phyloP scores from a whole-genome alignment of 495 filamentous ascomycete genomes.

The Penicillium malachiteum region DNA sequence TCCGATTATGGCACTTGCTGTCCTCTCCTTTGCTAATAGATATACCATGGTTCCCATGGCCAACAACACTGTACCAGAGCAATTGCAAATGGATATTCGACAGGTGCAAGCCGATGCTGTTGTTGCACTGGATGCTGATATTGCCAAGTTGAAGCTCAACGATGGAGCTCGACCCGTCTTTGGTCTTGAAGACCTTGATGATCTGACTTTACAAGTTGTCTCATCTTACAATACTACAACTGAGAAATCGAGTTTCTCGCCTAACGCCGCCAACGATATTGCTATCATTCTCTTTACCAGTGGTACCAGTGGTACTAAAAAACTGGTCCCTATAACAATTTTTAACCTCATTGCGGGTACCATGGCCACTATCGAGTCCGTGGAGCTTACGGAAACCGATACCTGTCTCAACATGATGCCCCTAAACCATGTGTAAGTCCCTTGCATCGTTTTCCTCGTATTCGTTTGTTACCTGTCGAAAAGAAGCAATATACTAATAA shows the following conservation, averaged over 20 bases:
- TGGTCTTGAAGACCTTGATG: conserved; percentile 13
- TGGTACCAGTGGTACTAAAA: conserved; percentile 47
- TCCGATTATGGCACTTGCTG: conserved; percentile 16
- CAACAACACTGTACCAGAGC: conserved; percentile 18
- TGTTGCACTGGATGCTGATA: conserved; percentile 19
- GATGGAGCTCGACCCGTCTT: conserved; percentile 16
- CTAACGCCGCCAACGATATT: conserved; percentile 27
- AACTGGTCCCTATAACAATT: conserved; percentile 42
- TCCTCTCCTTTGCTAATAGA: conserved; percentile 16
- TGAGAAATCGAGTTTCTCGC: not conserved
- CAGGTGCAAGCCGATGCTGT: conserved; percentile 20
- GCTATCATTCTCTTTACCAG: conserved; percentile 47
- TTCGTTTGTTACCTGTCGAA: not conserved
- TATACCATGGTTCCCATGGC: conserved; percentile 25
- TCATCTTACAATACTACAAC: conserved; percentile 3
- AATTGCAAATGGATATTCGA: conserved; percentile 21
- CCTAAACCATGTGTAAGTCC: conserved; percentile 42
- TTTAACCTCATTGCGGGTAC: conserved; percentile 37
- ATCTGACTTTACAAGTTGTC: conserved; percentile 18
- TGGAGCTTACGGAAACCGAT: conserved; percentile 33
- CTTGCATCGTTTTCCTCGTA: not conserved
- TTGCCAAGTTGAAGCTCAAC: conserved; percentile 16
- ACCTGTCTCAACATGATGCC: conserved; percentile 50
- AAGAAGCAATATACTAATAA: too few species aligned
- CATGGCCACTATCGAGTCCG: conserved; percentile 39